phyloP scores from a whole-genome alignment of 2,329 filamentous ascomycete genomes.

The Aspergillus novoparasiticus region DNA sequence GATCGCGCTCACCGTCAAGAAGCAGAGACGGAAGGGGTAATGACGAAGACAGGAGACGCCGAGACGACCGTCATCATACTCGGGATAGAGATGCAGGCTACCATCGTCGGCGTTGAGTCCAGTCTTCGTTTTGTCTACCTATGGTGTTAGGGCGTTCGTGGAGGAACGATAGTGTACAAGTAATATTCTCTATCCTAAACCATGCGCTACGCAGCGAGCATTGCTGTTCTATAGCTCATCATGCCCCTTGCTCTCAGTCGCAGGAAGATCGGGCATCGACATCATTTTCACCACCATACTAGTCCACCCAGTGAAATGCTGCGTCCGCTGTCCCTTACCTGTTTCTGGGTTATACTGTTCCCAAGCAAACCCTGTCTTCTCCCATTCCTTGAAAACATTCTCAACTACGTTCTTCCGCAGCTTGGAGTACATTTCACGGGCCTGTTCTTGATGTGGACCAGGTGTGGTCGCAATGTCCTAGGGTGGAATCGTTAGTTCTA shows the following conservation, averaged over 20 bases:
- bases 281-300: conserved; percentile 97
- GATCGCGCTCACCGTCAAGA: conserved; percentile 31
- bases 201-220: conserved; percentile 15
- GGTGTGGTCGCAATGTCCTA: conserved; percentile 65
- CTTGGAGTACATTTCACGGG: conserved; percentile 71
- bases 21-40: conserved; percentile 29
- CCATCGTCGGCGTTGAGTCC: conserved; percentile 28
- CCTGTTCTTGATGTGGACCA: conserved; percentile 70
- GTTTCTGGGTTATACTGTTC: conserved; percentile 97
- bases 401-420: conserved; percentile 83
- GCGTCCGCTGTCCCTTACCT: conserved; percentile 88
- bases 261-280: conserved; percentile 76
- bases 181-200: conserved; percentile 10
- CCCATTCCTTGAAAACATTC: conserved; percentile 86
- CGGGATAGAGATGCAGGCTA: conserved; percentile 29
- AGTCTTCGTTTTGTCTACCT: conserved; percentile 2
- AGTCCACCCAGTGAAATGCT: conserved; percentile 99
- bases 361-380: conserved; percentile 93
- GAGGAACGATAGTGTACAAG: conserved; percentile 15
- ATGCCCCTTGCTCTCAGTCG: conserved; percentile 35
- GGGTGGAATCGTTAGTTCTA: conserved; percentile 20
- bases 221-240: conserved; percentile 51
- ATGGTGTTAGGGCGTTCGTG: conserved; percentile 18
- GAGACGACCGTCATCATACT: conserved; percentile 29
- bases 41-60: conserved; percentile 27